Evolutionary conservation across 2,329 filamentous ascomycete genomes (phyloP), one percentile per base, ranked within the genome.

Genomic region (Colletotrichum trifolii): DNA sequence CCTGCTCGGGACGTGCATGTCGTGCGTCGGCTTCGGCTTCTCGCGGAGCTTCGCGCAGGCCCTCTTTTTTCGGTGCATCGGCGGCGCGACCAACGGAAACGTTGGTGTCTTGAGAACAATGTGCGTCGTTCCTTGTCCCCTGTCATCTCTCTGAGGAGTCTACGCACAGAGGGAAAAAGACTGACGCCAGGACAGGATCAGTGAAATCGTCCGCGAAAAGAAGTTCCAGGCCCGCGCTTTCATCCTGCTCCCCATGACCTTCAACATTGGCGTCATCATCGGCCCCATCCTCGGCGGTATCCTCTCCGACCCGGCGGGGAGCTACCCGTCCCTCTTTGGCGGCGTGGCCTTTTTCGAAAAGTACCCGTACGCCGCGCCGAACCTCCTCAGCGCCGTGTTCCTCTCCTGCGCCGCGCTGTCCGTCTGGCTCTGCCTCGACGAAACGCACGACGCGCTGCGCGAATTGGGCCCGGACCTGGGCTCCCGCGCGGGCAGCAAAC

Each of bases 1-100:
- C 0, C 78, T 97, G 35, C 71, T 88, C 2, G 93, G 93, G 0
- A 93, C 84, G 8, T 66, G 67, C 13, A 74, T 92, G 10, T 89
- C 89, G 6, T 89, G 86, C 67, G 70, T 94, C 13, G 91, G 91
- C 0, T 92, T 93, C 72, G 91, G 90, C 0, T 93, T 94, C 72
- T 88, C 89, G 4, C 84, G 80, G 35, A 89, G 82, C 4, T 93
- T 93, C 71, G 80, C 78, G 12, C 79, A 82, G 73, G 90, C 90
- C 0, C 84, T 90, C 1, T 81, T 88, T 49, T 94, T 91, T 79
- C 81, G 91, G 6, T 84, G 82, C 10, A 73, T 91, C 40, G 91
- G 90, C 1, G 91, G 91, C 34, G 79, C 75, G 4, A 75, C 83
- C 40, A 84, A 84, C 64, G 82, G 82, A 5, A 82, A 81, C 4